A percentile compares a stretch with the other conserved stretches of the same genome.
phyloP scores from a whole-genome alignment of 2,329 filamentous ascomycete genomes.

The Aureobasidium sp. region DNA sequence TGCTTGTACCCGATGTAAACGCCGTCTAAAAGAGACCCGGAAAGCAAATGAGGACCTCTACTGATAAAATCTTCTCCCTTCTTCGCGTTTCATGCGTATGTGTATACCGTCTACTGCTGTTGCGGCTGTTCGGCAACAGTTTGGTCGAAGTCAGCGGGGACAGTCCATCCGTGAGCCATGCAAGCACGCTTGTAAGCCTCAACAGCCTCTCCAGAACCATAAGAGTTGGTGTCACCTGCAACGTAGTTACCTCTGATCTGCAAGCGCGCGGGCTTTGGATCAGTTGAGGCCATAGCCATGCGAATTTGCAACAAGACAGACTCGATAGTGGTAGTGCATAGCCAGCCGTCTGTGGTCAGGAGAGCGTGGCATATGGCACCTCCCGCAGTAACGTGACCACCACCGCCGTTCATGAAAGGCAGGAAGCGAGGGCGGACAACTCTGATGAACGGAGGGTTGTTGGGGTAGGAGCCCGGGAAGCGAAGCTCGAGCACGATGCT shows the following conservation, averaged over 20 bases:
- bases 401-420: conserved; percentile 61
- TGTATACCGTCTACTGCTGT: not conserved
- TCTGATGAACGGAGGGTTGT: conserved; percentile 74
- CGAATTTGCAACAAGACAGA: conserved; percentile 73
- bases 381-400: conserved; percentile 76
- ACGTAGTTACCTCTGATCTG: conserved; percentile 19
- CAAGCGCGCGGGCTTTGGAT: conserved; percentile 66
- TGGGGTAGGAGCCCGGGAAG: conserved; percentile 67
- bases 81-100: no score
- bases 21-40: not conserved
- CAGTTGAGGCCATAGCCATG: conserved; percentile 59
- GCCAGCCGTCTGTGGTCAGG: conserved; percentile 52
- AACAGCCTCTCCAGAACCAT: conserved; percentile 61
- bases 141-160: conserved; percentile 52
- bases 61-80: not conserved
- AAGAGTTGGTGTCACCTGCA: conserved; percentile 28
- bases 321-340: conserved; percentile 62
- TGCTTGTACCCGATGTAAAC: not conserved
- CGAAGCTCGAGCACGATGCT: conserved; percentile 76
- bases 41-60: not conserved
- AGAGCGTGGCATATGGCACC: conserved; percentile 57
- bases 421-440: conserved; percentile 72
- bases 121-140: not conserved
- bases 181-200: conserved; percentile 60
- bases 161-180: conserved; percentile 77